Evolutionary conservation across 1,139 yeast species (phyloP), one percentile per base, ranked within the genome.

Genomic region (Sporopachydermia cereana): DNA sequence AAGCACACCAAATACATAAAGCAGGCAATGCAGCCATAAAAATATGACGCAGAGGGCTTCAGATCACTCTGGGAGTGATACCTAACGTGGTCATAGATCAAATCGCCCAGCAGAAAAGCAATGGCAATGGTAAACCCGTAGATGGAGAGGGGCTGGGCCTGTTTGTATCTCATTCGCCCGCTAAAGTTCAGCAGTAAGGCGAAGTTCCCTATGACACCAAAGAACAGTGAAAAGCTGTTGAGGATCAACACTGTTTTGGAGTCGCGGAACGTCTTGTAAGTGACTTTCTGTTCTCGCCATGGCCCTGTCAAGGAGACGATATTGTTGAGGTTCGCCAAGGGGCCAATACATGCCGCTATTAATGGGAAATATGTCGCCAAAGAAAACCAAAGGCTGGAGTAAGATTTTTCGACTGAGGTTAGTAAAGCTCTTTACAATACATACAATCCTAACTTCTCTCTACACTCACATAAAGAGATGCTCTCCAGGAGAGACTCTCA

Each of bases 311-410:
- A 67, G 1, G 89, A 84, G 2, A 82, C 76, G 3, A 83, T 66
- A 0, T 89, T 79, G 41, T 79, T 71, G 70, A 83, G 72, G 53
- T 84, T 84, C 3, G 89, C 79, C 27, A 84, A 56, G 0, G 95
- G 94, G 0, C 93, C 93, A 36, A 80, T 54, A 53, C 89, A 82
- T 1, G 93, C 88, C 0, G 88, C 78, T 2, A 80, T 58, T 16
- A 84, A 69, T 0, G 95, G 95, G 53, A 84, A 71, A 53, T 77
- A 77, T 3, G 82, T 71, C 1, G 86, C 76, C 1, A 79, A 62
- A 16, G 70, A 55, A 54, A 76, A 79, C 88, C 89, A 81, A 27
- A 71, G 42, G 2, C 45, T 29, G 39, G 22, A n/a, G n/a, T n/a
- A n/a, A n/a, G n/a, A n/a, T n/a, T n/a, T n/a, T n/a, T n/a, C n/a